Base-by-base conservation (phyloP, 2,329 filamentous ascomycete species). In the Xylaria polymorpha region DNA sequence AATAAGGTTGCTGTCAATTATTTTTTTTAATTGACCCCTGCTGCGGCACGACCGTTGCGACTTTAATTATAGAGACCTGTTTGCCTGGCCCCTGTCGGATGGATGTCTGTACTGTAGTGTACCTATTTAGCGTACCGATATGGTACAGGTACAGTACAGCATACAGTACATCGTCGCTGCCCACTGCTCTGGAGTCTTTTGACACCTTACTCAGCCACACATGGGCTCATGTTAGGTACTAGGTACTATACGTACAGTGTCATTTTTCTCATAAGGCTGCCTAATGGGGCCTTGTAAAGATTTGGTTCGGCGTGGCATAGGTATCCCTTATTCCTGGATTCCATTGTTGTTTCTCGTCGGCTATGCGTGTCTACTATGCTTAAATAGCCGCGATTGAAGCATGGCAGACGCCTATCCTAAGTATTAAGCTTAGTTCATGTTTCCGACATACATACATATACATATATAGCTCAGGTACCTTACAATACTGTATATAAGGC, bases 41-140 rank as follows among this genome's bases (percentile, higher is more conserved):
- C 20, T 50, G 41, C 61, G 25, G 64, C 53, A 58, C 22, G 29
- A 57, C 56, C 66, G 66, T 68, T 64, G 44, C 39, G 56, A 32
- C 56, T 59, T 67, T 63, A 51, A 64, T 58, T 64, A 58, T 59
- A 59, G 56, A 44, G 56, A 46, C 25, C 15, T 15, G 41, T n/a
- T 46, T 59, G 41, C 39, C 7, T n/a, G n/a, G 39, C 22, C 53
- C 53, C 35, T 39, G n/a, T 53, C n/a, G 12, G 29, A 50, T 29
- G 25, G 25, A 29, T 57, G 37, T 18, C 29, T 55, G 29, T 6
- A n/a, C n/a, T n/a, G n/a, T n/a, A n/a, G n/a, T n/a, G n/a, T n/a
- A 9, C 15, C 29, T 32, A 4, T 20, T 9, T 25, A n/a, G 22
- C 22, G 20, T 20, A 14, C 20, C 20, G 22, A 20, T 50, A 35